Percentiles rank a stretch among this genome's conserved stretches.
Conservation (phyloP, 2,329 filamentous ascomycete genomes). For the Botrytis aclada region DNA sequence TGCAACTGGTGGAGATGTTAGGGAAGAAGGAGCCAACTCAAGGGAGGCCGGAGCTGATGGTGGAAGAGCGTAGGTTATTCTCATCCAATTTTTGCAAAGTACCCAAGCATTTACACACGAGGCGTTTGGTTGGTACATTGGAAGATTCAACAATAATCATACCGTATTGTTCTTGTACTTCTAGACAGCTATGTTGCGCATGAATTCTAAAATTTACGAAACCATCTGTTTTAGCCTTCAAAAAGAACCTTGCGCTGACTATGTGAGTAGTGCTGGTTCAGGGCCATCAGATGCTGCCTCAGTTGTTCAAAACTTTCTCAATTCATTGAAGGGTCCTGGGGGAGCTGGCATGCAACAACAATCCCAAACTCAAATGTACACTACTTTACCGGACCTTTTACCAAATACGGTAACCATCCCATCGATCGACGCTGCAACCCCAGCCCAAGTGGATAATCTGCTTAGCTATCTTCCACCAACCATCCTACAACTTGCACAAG, state of each 20-base stretch:
- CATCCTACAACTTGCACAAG: slow-evolving; percentile 73
- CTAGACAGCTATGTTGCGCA: slow-evolving; percentile 36
- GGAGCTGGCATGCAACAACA: slow-evolving; percentile 43
- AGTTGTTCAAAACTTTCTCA: slow-evolving; percentile 83
- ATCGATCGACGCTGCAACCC: slow-evolving; percentile 57
- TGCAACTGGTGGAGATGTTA: slow-evolving; percentile 86
- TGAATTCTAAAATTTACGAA: slow-evolving; percentile 29
- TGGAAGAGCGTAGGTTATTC: slow-evolving; percentile 94
- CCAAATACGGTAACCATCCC: slow-evolving; percentile 74
- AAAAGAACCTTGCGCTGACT: slow-evolving; percentile 43
- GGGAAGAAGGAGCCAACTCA: slow-evolving; percentile 83
- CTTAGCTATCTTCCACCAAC: slow-evolving; percentile 75
- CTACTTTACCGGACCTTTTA: slow-evolving; percentile 82
- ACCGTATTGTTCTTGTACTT: slow-evolving; percentile 33
- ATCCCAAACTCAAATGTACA: slow-evolving; percentile 64
- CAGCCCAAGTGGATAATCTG: slow-evolving; percentile 69
- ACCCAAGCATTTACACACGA: slow-evolving; percentile 31
- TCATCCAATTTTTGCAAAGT: slow-evolving; percentile 30
- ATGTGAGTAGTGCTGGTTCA: slow-evolving; percentile 54
- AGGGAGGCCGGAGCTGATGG: slow-evolving; percentile 94
- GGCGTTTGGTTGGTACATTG: slow-evolving; percentile 35
- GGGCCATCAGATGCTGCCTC: slow-evolving; percentile 65
- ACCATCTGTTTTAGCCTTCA: slow-evolving; percentile 14
- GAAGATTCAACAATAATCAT: slow-evolving; percentile 25
- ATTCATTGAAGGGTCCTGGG: slow-evolving; percentile 64